Conservation (phyloP, 305 asterid genomes). For the Fraxinus paxiana region DNA sequence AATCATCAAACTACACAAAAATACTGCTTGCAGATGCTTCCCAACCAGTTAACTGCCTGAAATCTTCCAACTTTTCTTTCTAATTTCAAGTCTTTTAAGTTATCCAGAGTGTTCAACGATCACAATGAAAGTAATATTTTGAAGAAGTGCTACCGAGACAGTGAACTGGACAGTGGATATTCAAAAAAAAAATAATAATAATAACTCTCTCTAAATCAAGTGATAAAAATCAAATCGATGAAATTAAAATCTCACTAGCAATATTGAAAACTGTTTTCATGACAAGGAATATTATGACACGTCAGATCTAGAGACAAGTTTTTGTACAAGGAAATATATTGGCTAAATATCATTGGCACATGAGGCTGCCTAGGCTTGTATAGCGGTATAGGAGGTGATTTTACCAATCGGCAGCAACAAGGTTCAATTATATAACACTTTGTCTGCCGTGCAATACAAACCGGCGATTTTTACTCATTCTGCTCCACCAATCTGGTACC, state of each 20-base stretch:
- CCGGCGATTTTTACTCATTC: not conserved
- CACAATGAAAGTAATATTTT: not conserved
- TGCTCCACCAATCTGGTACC: constrained; percentile 5
- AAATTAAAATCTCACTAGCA: not conserved
- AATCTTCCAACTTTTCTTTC: not conserved
- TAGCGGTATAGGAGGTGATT: not conserved
- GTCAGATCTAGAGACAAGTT: not conserved
- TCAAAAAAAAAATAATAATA: not conserved
- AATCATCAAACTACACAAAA: not conserved
- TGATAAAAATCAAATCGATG: not conserved
- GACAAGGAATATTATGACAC: not conserved
- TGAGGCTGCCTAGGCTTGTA: not conserved
- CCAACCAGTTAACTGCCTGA: not conserved
- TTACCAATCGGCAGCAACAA: not conserved
- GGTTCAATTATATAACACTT: not conserved
- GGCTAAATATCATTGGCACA: not conserved
- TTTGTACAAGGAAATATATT: not conserved
- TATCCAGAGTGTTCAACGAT: not conserved
- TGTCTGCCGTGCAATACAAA: not conserved
- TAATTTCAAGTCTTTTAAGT: not conserved
- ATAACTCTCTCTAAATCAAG: not conserved
- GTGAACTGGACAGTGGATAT: not conserved
- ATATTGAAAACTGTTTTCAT: not conserved
- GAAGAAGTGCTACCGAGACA: not conserved
- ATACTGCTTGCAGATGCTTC: not conserved